Evolutionary conservation across 2,329 filamentous ascomycete genomes (phyloP).

Genomic region (Drechslerella stenobrocha): DNA sequence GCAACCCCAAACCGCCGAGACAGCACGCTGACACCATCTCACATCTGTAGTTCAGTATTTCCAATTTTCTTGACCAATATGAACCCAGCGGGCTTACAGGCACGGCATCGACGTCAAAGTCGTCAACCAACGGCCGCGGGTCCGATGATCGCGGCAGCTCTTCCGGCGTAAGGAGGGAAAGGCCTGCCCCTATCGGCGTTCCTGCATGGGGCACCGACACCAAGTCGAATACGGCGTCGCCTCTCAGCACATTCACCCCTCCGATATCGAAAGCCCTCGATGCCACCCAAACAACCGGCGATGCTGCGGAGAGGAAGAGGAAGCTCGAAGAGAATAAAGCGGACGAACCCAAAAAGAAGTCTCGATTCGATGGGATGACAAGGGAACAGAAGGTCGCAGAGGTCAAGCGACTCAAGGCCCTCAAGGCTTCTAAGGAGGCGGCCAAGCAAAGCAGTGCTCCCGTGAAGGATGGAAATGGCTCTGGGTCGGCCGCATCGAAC

Average conservation of each 20-base stretch:
- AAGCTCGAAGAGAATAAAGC: conserved; percentile 37
- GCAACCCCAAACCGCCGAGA: not conserved
- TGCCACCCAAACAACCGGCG: conserved; percentile 16
- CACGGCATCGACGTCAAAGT: conserved; percentile 7
- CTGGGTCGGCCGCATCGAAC: conserved; percentile 42
- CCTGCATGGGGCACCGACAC: conserved; percentile 20
- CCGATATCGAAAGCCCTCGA: conserved; percentile 43
- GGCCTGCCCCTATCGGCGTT: conserved; percentile 44
- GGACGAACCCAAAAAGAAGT: conserved; percentile 47
- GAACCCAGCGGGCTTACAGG: conserved; percentile 12
- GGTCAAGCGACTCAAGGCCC: conserved; percentile 41
- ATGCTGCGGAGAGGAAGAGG: conserved; percentile 34
- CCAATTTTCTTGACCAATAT: conserved; percentile 29
- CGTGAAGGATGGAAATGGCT: conserved; percentile 41
- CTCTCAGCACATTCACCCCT: conserved; percentile 43
- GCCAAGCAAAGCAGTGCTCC: conserved; percentile 17
- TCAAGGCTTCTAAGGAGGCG: conserved; percentile 40
- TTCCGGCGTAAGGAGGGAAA: conserved; percentile 28
- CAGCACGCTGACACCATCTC: conserved; percentile 12
- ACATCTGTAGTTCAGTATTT: conserved; percentile 35
- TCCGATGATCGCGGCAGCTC: conserved; percentile 27
- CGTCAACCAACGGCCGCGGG: conserved; percentile 32
- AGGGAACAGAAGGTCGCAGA: conserved; percentile 47
- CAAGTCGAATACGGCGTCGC: conserved; percentile 29
- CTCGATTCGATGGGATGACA: conserved; percentile 49